These are phyloP conservation scores for Saccharum spontaneum DNA, from an alignment of 176 grass and related monocot species.

Conservation along the genomic window DNA sequence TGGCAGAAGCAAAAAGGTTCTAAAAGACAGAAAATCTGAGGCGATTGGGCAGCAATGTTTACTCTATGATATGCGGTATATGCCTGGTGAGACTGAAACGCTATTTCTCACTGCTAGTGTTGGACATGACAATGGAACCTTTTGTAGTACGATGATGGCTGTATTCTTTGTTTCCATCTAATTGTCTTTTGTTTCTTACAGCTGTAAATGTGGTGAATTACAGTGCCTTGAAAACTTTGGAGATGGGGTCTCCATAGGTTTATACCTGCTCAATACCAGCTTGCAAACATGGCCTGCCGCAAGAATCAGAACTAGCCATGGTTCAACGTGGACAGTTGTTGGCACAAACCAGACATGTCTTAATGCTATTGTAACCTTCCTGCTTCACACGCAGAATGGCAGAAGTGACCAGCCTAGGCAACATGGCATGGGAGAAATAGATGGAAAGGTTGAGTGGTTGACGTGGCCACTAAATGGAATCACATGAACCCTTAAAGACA, in stretches of 20 bases:
- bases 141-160: constrained; percentile 6
- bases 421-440: constrained; percentile 39
- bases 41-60: constrained; percentile 26
- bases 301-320: constrained; percentile 24
- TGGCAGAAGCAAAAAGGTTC: neutral
- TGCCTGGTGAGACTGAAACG: constrained; percentile 26
- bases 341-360: constrained; percentile 29
- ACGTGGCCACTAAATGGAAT: constrained; percentile 52
- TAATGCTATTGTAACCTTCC: constrained; percentile 28
- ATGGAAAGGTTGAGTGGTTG: constrained; percentile 22
- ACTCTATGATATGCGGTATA: neutral
- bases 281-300: neutral
- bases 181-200: constrained; percentile 2
- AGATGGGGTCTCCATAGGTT: neutral
- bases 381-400: neutral
- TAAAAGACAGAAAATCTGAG: constrained; percentile 22
- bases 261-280: neutral
- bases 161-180: constrained; percentile 20
- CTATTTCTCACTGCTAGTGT: neutral
- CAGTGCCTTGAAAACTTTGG: neutral
- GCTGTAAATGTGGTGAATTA: neutral
- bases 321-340: constrained; percentile 35
- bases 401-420: constrained; percentile 25
- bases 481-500: constrained; percentile 34
- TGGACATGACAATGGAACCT: constrained; percentile 37